These are phyloP conservation scores for Pythium diclinum DNA, from an alignment of 352 stramenopile species.

Conservation along the genomic window DNA sequence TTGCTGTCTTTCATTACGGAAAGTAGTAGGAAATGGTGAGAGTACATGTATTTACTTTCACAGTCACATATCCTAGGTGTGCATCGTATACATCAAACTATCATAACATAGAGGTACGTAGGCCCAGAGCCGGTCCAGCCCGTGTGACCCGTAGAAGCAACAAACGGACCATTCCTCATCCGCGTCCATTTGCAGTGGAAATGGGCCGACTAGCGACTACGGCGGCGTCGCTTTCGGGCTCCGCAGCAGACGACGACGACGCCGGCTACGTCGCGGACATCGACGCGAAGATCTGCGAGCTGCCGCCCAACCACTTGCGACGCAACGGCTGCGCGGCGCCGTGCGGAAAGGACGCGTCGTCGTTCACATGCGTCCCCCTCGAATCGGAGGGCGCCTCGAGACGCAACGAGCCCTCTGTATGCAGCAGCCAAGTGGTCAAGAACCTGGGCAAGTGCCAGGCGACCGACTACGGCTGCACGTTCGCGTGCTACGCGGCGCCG, in stretches of 20 bases:
- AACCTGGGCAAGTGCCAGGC: neutral
- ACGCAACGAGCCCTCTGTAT: neutral
- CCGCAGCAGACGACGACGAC: neutral
- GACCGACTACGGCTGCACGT: constrained; percentile 3
- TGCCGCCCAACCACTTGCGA: neutral
- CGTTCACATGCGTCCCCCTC: neutral
- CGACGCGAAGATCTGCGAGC: neutral
- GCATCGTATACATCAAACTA: too few relatives aligned
- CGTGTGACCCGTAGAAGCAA: too few relatives aligned
- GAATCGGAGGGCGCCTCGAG: neutral
- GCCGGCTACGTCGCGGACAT: neutral
- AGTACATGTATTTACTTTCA: too few relatives aligned
- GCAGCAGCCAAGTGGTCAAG: neutral
- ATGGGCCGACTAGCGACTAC: neutral
- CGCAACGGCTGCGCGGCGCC: neutral
- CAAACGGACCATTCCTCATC: too few relatives aligned
- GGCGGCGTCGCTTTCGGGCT: neutral
- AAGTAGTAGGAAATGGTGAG: too few relatives aligned
- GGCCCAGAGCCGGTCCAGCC: too few relatives aligned
- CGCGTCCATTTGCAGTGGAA: neutral
- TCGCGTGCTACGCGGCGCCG: neutral
- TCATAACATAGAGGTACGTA: too few relatives aligned
- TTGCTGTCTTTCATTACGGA: too few relatives aligned
- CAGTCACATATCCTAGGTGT: too few relatives aligned
- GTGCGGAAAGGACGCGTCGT: neutral